phyloP scores from a whole-genome alignment of 176 grass and related monocot genomes.

The Hordeum marinum region DNA sequence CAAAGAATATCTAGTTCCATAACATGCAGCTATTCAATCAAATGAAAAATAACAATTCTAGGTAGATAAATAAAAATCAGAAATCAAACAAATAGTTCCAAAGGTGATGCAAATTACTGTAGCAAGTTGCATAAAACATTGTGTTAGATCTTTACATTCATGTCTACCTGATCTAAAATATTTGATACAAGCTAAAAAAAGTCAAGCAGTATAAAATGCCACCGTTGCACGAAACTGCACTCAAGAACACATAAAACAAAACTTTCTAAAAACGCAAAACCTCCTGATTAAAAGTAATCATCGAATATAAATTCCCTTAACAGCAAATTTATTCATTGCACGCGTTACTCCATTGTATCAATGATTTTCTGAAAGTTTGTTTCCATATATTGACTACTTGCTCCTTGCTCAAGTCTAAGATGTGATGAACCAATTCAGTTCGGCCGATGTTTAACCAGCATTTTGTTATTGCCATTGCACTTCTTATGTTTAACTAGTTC shows the following conservation, averaged over 20 bases:
- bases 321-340: not conserved
- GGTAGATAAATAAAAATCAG: not conserved
- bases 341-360: not conserved
- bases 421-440: not conserved
- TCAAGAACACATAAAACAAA: not conserved
- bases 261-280: not conserved
- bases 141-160: not conserved
- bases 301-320: not conserved
- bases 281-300: not conserved
- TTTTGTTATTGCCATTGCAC: not conserved
- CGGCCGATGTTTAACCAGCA: slow-evolving; percentile 5
- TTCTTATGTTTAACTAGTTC: not conserved
- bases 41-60: slow-evolving; percentile 15
- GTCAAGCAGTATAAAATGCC: not conserved
- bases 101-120: not conserved
- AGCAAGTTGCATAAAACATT: not conserved
- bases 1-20: not conserved
- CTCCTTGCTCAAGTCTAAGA: not conserved
- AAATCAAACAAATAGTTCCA: not conserved
- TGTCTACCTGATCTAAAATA: slow-evolving; percentile 6
- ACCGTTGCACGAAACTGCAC: not conserved
- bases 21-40: slow-evolving; percentile 26
- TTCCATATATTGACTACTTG: not conserved
- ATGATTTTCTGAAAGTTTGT: not conserved
- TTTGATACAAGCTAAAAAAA: not conserved